Evolutionary conservation across 1,139 yeast species (phyloP).

Genomic region (Sporopachydermia cereana): DNA sequence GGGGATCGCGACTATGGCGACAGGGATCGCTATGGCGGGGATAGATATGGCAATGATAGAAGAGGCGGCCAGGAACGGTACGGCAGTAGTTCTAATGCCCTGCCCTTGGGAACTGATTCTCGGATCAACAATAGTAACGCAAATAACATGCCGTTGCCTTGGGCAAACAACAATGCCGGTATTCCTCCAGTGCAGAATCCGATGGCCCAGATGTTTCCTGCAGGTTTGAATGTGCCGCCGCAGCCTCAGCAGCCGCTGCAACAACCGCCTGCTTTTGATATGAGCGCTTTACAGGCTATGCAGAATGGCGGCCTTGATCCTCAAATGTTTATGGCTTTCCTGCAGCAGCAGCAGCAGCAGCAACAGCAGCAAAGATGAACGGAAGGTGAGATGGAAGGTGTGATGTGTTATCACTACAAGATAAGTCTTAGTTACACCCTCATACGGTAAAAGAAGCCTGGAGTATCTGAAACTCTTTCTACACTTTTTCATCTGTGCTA

Average conservation of each 20-base stretch:
- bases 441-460: too few relatives aligned
- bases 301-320: conserved; percentile 1
- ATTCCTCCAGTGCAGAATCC: conserved; percentile 6
- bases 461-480: too few relatives aligned
- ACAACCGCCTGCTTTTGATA: neutral
- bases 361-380: conserved; percentile 6
- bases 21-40: neutral
- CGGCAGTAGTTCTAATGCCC: conserved; percentile 9
- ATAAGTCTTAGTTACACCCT: too few relatives aligned
- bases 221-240: conserved; percentile 9
- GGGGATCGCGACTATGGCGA: neutral
- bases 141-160: conserved; percentile 4
- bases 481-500: too few relatives aligned
- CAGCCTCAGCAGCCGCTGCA: conserved; percentile 6
- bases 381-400: too few relatives aligned
- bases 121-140: conserved; percentile 7
- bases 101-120: conserved; percentile 7
- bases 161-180: neutral
- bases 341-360: conserved; percentile 5
- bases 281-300: conserved; percentile 5
- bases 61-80: conserved; percentile 7
- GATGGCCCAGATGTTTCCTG: conserved; percentile 8
- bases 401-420: too few relatives aligned
- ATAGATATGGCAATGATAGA: conserved; percentile 7
- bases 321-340: conserved; percentile 5